A percentile compares a stretch with the other conserved stretches of the same genome.
Evolutionary conservation across 345 rosid genomes (phyloP).

Genomic region (Populus euphratica): DNA sequence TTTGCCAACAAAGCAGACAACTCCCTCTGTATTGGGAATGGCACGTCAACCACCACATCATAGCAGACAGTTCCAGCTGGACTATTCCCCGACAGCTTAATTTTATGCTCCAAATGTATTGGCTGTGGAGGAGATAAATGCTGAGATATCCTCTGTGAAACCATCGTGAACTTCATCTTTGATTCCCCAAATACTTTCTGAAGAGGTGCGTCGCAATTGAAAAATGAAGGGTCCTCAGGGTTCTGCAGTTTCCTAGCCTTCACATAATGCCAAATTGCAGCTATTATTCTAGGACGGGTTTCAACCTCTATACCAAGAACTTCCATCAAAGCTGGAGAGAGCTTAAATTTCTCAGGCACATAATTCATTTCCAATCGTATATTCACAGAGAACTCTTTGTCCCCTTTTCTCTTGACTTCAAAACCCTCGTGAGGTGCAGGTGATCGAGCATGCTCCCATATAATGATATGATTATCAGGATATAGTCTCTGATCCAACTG

Average conservation of each 20-base stretch:
- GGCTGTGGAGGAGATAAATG: conserved; percentile 88
- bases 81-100: conserved; percentile 83
- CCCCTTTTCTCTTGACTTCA: conserved; percentile 96
- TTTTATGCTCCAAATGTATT: conserved; percentile 81
- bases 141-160: conserved; percentile 80
- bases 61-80: conserved; percentile 87
- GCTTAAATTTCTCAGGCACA: conserved; percentile 89
- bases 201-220: conserved; percentile 81
- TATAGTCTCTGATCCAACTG: conserved; percentile 85
- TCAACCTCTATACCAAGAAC: conserved; percentile 97
- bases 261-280: conserved; percentile 97
- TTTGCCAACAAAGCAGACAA: conserved; percentile 75
- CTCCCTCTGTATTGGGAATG: conserved; percentile 90
- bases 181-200: conserved; percentile 91
- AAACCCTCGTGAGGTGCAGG: conserved; percentile 93
- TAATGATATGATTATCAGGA: conserved; percentile 78
- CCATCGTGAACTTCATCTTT: conserved; percentile 74
- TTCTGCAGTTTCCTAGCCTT: conserved; percentile 94
- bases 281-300: conserved; percentile 91
- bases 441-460: conserved; percentile 92
- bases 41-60: conserved; percentile 90
- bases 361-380: conserved; percentile 89
- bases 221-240: conserved; percentile 80
- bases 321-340: conserved; percentile 81
- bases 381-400: conserved; percentile 72